These are phyloP conservation scores for Acacia concinna DNA, from an alignment of 331 rosid genomes.

Conservation along the genomic window DNA sequence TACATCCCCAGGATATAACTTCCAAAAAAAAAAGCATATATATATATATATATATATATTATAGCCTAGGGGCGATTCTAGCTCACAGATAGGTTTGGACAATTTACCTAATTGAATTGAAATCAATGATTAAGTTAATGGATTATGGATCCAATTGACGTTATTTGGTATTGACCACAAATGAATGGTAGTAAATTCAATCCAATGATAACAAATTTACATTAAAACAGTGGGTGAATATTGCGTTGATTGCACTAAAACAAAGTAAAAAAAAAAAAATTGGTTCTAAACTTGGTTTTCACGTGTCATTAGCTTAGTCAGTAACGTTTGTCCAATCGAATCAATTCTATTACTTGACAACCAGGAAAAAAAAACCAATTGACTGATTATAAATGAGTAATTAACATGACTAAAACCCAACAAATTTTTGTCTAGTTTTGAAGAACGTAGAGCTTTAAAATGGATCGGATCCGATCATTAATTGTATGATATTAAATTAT, in stretches of 20 bases:
- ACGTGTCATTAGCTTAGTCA: not conserved
- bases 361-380: too few species aligned
- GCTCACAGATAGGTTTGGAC: not conserved
- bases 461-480: too few species aligned
- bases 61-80: not conserved
- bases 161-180: not conserved
- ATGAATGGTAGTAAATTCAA: not conserved
- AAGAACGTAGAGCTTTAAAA: not conserved
- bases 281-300: not conserved
- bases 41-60: too few species aligned
- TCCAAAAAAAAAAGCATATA: too few species aligned
- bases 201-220: not conserved
- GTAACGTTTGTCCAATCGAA: too few species aligned
- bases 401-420: not conserved
- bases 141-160: not conserved
- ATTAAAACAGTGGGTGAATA: not conserved
- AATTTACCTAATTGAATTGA: not conserved
- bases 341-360: not conserved
- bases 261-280: not conserved
- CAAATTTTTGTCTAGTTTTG: not conserved
- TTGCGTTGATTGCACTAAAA: not conserved
- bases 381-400: not conserved
- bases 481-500: too few species aligned
- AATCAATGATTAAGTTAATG: not conserved
- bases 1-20: too few species aligned